Base-by-base conservation (phyloP, 2,329 filamentous ascomycete species). In the Acarospora socialis region DNA sequence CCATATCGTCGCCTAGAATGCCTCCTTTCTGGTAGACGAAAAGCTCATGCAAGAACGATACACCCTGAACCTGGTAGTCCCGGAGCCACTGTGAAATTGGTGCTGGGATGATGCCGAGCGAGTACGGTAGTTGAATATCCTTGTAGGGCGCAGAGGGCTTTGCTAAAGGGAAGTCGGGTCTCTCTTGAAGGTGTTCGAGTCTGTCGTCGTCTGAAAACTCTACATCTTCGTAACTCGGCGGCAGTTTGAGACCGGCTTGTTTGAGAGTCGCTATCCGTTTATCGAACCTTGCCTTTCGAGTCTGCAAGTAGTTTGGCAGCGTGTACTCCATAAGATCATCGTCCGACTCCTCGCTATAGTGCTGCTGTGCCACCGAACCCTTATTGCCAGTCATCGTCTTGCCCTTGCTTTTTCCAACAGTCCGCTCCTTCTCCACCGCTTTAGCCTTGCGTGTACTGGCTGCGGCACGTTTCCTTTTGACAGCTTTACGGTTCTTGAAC, bases 1-100 rank as follows among this genome's bases (percentile, higher is more conserved):
- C 90, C 90, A 98, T 98, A 48, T 98, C 90, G 49, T 98, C 90
- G 3, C 87, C 86, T 0, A 98, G 65, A 14, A 98, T 81, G 2
- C 81, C 83, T 1, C 90, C 90, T 44, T 77, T 78, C 48, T 98
- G 90, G 43, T 82, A 87, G 3, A 94, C 78, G 49, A 95, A 95
- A 14, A 81, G 68, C 37, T 81, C 71, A 50, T 95, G 86, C 5
- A 98, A 63, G 46, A 94, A 95, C 19, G 70, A 67, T 9, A 79
- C 81, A 4, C 90, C 90, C 17, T 80, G 70, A 2, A 95, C 65
- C 52, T 98, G 90, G 47, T 98, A 98, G 41, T 86, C 81, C 37
- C 90, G 74, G 29, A 98, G 62, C 58, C 90, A 94, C 49, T 90
- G 86, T 0, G 87, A 86, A 33, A 95, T 82, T 0, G 83, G 72